A percentile compares a stretch with the other conserved stretches of the same genome.
phyloP scores from a whole-genome alignment of 1,284 basidiomycete species.

The Schizopora paradoxa region DNA sequence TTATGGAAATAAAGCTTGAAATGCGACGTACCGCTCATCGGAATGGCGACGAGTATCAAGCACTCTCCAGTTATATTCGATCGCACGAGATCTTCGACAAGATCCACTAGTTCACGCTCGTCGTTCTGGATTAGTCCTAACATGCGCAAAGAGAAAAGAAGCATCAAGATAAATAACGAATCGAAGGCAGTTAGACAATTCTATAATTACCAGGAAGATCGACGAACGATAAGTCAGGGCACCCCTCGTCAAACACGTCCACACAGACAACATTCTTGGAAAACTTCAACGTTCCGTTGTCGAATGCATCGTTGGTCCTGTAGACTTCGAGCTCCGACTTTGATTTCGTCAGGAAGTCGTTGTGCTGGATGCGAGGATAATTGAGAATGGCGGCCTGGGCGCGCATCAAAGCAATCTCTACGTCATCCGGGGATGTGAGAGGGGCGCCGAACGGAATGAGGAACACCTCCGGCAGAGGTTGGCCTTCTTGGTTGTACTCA shows the following conservation, averaged over 20 bases:
- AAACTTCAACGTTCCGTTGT: conserved; percentile 21
- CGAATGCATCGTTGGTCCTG: conserved; percentile 13
- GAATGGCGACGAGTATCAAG: conserved; percentile 55
- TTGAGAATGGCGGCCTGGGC: conserved; percentile 30
- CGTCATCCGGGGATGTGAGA: conserved; percentile 21
- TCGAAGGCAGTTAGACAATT: not conserved
- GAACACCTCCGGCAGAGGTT: not conserved
- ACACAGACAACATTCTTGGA: conserved; percentile 26
- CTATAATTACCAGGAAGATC: conserved; percentile 43
- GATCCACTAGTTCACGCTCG: conserved; percentile 33
- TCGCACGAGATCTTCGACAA: conserved; percentile 43
- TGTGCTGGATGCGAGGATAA: conserved; percentile 14
- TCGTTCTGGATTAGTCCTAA: conserved; percentile 55
- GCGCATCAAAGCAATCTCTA: conserved; percentile 27
- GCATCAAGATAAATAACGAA: not conserved
- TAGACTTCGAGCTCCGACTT: conserved; percentile 19
- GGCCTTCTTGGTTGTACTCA: conserved; percentile 19
- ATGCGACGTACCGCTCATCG: conserved; percentile 46
- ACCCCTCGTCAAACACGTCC: conserved; percentile 31
- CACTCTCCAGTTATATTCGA: conserved; percentile 43
- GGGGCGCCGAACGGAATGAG: conserved; percentile 21
- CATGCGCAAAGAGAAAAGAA: not conserved
- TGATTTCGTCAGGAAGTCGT: conserved; percentile 18
- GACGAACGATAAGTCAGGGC: conserved; percentile 46
- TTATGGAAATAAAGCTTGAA: not conserved